Evolutionary conservation across 1,139 yeast species (phyloP), one percentile per base, ranked within the genome.

Genomic region (Eremothecium gossypii): DNA sequence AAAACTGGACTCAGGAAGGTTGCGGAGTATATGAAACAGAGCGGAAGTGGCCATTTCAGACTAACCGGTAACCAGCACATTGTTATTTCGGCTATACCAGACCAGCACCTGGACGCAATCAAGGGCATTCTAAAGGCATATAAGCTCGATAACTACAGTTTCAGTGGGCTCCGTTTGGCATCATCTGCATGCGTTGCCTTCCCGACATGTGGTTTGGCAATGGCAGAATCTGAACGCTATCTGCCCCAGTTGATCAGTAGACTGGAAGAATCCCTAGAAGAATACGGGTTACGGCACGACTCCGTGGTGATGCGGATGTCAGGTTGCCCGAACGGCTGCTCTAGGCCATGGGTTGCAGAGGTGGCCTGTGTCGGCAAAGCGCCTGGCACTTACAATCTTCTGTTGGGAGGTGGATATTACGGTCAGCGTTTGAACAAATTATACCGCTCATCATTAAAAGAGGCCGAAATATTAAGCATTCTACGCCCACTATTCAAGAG

Each of bases 291-390:
- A 54, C 83, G 96, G 62, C 96, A 87, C 60, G 97, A 91, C 64
- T 80, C 95, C 7, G 76, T 91, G 52, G 95, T 87, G 28, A 84
- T 91, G 95, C 79, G 98, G 69, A 89, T 91, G 96, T 87, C 97
- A 35, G 98, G 98, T 49, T 91, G 98, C 74, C 96, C 97, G 45
- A 91, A 91, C 64, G 98, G 97, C 52, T 91, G 98, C 72, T 91
- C 98, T 26, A 79, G 98, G 65, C 97, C 97, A 17, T 91, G 96
- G 96, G 69, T 91, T 42, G 97, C 96, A 2, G 98, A 91, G 66
- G 78, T 91, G 45, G 97, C 97, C 0, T 72, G 86, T 47, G 95
- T 91, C 42, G 98, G 98, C 65, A 91, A 91, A 65, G 96, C 97
- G 0, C 77, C 73, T 48, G 95, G 95, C 41, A 89, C 95, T 9